Conservation (phyloP, 2,329 filamentous ascomycete species). For the Chalaropsis ovoidea region DNA sequence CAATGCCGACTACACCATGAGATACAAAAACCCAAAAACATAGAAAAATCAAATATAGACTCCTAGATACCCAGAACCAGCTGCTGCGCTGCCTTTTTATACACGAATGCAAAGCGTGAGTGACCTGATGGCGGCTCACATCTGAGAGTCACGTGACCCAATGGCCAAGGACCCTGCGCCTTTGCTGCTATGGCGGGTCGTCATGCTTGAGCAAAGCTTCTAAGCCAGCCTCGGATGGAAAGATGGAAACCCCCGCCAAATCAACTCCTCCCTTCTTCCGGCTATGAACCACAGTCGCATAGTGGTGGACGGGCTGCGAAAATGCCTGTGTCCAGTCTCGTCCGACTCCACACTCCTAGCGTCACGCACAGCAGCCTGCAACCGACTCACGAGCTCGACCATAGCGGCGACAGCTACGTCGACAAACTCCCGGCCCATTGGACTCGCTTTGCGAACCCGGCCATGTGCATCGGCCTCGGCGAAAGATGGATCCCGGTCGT, state of each 20-base stretch:
- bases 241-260: neutral
- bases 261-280: neutral
- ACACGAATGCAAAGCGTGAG: neutral
- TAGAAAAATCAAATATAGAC: slow-evolving; percentile 24
- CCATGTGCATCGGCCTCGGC: neutral
- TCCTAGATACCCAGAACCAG: slow-evolving; percentile 20
- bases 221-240: neutral
- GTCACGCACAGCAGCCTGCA: neutral
- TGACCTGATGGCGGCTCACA: neutral
- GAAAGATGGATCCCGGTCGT: neutral
- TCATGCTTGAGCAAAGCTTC: slow-evolving; percentile 8
- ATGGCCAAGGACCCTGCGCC: neutral
- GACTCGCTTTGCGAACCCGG: neutral
- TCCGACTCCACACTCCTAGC: slow-evolving; percentile 17
- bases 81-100: neutral
- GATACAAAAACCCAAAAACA: slow-evolving; percentile 21
- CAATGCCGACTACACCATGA: neutral
- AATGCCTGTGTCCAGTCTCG: slow-evolving; percentile 49
- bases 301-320: slow-evolving; percentile 49
- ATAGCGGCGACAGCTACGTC: neutral
- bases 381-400: neutral
- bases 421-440: neutral
- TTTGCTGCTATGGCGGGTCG: neutral
- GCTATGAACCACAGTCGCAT: slow-evolving; percentile 15
- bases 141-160: neutral